Evolutionary conservation across 805 yeast genomes (phyloP).

Genomic region (Candida stauntonica): DNA sequence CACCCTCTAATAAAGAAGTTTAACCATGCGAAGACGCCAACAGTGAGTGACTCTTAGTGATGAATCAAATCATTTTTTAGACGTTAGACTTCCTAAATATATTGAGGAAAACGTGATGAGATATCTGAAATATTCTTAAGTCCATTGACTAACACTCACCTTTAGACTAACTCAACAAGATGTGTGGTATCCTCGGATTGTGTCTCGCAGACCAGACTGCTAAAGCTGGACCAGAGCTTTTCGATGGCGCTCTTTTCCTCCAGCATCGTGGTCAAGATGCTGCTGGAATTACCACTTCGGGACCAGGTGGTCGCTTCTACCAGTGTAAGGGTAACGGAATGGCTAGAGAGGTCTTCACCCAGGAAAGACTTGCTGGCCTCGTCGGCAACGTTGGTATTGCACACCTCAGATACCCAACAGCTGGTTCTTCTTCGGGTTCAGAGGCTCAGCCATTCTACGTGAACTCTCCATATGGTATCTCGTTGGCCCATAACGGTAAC

Average conservation of each 20-base stretch:
- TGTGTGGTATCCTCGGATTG: slow-evolving; percentile 96
- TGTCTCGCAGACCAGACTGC: slow-evolving; percentile 70
- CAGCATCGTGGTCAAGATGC: slow-evolving; percentile 99
- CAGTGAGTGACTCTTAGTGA: slow-evolving; percentile 9
- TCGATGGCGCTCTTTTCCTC: slow-evolving; percentile 87
- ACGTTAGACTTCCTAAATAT: slow-evolving; percentile 32
- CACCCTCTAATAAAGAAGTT: background rate
- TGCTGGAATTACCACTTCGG: slow-evolving; percentile 98
- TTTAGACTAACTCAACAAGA: slow-evolving; percentile 25
- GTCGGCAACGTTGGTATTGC: slow-evolving; percentile 95
- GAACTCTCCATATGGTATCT: slow-evolving; percentile 93
- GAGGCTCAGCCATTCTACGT: slow-evolving; percentile 99
- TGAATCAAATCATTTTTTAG: slow-evolving; percentile 25
- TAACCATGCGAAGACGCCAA: background rate
- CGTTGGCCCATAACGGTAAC: slow-evolving; percentile 91
- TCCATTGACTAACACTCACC: slow-evolving; percentile 7
- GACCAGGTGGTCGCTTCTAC: slow-evolving; percentile 85
- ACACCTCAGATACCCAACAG: slow-evolving; percentile 95
- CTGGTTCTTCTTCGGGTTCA: slow-evolving; percentile 91
- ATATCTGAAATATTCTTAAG: slow-evolving; percentile 5
- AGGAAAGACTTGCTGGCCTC: slow-evolving; percentile 66
- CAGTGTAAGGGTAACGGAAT: slow-evolving; percentile 99
- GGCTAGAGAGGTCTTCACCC: slow-evolving; percentile 97
- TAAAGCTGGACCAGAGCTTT: slow-evolving; percentile 81
- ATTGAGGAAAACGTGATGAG: slow-evolving; percentile 23